A percentile compares a stretch with the other conserved stretches of the same genome.
Conservation (phyloP, 1,284 basidiomycete species). For the Trametes hirsuta region DNA sequence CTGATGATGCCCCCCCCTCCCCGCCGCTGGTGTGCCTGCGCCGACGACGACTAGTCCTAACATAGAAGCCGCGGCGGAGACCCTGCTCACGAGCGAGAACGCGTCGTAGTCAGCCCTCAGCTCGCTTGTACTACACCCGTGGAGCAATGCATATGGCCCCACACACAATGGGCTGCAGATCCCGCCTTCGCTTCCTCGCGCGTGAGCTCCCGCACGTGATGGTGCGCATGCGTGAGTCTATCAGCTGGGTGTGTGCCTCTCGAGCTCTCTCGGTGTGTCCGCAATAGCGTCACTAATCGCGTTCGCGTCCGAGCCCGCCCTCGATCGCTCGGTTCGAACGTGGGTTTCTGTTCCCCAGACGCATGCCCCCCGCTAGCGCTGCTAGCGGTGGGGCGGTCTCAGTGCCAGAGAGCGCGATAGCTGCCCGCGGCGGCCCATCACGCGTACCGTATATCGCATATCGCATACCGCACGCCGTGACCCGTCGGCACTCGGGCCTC, state of each 20-base stretch:
- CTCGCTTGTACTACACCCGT: not conserved
- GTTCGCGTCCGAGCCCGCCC: not conserved
- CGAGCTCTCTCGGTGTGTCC: not conserved
- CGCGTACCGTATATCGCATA: too few relatives aligned
- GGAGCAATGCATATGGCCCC: constrained; percentile 10
- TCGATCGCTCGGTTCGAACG: not conserved
- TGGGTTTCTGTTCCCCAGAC: not conserved
- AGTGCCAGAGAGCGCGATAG: too few relatives aligned
- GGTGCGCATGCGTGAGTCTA: not conserved
- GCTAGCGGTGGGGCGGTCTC: not conserved
- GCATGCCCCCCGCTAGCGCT: not conserved
- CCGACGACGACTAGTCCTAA: constrained; percentile 54
- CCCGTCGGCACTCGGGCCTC: too few relatives aligned
- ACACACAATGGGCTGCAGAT: not conserved
- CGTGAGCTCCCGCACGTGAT: not conserved
- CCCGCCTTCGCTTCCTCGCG: not conserved
- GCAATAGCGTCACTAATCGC: not conserved
- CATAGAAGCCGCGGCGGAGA: constrained; percentile 81
- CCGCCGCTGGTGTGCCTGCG: constrained; percentile 9
- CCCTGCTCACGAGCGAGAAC: constrained; percentile 49
- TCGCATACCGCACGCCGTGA: too few relatives aligned
- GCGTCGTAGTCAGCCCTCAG: constrained; percentile 14
- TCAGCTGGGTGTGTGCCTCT: not conserved
- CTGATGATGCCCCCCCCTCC: not conserved
- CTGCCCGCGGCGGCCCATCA: too few relatives aligned